phyloP scores from a whole-genome alignment of 2,329 filamentous ascomycete species.

The Claviceps paspali region DNA sequence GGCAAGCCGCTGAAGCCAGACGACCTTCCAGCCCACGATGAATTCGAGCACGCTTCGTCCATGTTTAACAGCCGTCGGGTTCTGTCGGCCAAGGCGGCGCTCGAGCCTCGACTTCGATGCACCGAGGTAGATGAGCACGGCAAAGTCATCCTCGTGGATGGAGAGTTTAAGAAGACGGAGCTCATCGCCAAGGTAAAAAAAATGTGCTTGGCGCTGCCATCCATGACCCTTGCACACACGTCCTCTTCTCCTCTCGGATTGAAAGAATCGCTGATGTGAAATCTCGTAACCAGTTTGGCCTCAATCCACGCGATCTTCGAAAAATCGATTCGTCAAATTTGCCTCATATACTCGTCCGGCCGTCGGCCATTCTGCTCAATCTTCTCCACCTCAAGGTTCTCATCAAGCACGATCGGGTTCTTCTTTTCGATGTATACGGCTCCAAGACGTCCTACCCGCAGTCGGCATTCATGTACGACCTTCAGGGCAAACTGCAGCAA shows the following conservation, averaged over 20 bases:
- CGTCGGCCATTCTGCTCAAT: slow-evolving; percentile 86
- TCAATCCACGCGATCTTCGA: slow-evolving; percentile 83
- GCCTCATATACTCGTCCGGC: slow-evolving; percentile 86
- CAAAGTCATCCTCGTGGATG: slow-evolving; percentile 81
- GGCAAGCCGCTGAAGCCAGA: slow-evolving; percentile 34
- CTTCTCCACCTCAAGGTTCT: slow-evolving; percentile 90
- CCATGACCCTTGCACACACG: too few species aligned
- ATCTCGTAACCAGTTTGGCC: slow-evolving; percentile 51
- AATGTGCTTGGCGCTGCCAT: too few species aligned
- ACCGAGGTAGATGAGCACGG: slow-evolving; percentile 91
- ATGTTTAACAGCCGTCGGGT: slow-evolving; percentile 57
- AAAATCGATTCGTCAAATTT: slow-evolving; percentile 96
- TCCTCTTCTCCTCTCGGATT: too few species aligned
- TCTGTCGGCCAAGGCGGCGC: slow-evolving; percentile 58
- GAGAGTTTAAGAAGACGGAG: slow-evolving; percentile 95
- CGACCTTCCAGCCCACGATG: slow-evolving; percentile 41
- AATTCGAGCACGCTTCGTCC: slow-evolving; percentile 37
- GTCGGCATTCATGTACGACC: slow-evolving; percentile 93
- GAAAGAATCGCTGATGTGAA: neutral
- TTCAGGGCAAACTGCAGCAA: slow-evolving; percentile 83
- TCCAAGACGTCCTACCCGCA: slow-evolving; percentile 90
- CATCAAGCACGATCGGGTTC: slow-evolving; percentile 85
- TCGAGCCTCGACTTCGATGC: slow-evolving; percentile 76
- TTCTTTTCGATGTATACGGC: slow-evolving; percentile 93
- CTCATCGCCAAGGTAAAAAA: slow-evolving; percentile 72